Percentiles rank a stretch among this genome's conserved stretches.
phyloP scores from a whole-genome alignment of 2,329 filamentous ascomycete genomes.

The Cytospora piceicola region DNA sequence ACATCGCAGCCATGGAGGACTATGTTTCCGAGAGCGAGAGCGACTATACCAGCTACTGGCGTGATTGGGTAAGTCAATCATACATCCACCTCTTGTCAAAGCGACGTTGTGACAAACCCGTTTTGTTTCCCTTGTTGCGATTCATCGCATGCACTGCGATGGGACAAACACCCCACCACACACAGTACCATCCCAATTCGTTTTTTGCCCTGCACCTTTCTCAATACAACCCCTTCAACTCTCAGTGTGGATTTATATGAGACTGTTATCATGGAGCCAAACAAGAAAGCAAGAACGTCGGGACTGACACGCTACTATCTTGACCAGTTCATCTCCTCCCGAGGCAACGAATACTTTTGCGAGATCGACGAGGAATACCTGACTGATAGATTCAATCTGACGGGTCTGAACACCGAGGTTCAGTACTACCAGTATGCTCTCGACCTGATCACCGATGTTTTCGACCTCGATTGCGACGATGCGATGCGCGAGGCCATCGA shows the following conservation, averaged over 20 bases:
- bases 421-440: slow-evolving; percentile 99
- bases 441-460: slow-evolving; percentile 92
- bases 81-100: neutral
- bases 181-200: slow-evolving; percentile 2
- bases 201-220: neutral
- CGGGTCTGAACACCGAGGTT: slow-evolving; percentile 94
- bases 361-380: slow-evolving; percentile 99
- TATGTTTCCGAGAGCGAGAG: slow-evolving; percentile 98
- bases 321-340: slow-evolving; percentile 88
- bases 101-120: neutral
- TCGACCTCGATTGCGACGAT: slow-evolving; percentile 97
- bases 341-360: slow-evolving; percentile 99
- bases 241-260: neutral
- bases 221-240: neutral
- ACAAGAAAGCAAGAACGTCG: slow-evolving; percentile 18
- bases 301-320: slow-evolving; percentile 20
- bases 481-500: slow-evolving; percentile 98
- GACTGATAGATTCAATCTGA: slow-evolving; percentile 97
- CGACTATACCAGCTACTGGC: slow-evolving; percentile 99
- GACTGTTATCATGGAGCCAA: neutral
- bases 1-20: slow-evolving; percentile 75
- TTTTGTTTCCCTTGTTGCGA: slow-evolving; percentile 15
- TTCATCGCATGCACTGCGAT: slow-evolving; percentile 12
- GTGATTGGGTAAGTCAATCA: slow-evolving; percentile 84
- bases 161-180: slow-evolving; percentile 10